Evolutionary conservation across 768 basidiomycete genomes (phyloP).

Genomic region (Collybiopsis confluens): DNA sequence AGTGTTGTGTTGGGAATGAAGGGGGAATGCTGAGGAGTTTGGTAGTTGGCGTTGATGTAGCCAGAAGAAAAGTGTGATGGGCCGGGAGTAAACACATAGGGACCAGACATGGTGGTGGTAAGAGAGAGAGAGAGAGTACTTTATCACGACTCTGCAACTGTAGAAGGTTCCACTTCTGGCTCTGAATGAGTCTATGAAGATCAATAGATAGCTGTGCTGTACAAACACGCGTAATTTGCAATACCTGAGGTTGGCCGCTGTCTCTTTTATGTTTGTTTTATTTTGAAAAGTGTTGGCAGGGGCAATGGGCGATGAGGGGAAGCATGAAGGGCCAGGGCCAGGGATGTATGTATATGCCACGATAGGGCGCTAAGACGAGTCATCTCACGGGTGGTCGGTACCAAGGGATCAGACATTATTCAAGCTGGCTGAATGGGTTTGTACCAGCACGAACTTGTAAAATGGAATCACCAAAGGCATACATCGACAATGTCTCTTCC

Average conservation of each 20-base stretch:
- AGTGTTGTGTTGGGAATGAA: slow-evolving; percentile 38
- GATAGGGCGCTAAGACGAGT: background rate
- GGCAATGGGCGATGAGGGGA: too few species aligned
- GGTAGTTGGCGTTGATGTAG: slow-evolving; percentile 26
- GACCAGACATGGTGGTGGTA: slow-evolving; percentile 28
- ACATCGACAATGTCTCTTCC: background rate
- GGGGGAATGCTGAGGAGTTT: slow-evolving; percentile 33
- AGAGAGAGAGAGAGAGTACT: background rate
- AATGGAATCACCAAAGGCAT: background rate
- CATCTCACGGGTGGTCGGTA: background rate
- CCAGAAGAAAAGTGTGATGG: slow-evolving; percentile 28
- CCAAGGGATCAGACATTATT: background rate
- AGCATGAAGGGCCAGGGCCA: too few species aligned
- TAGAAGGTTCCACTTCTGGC: background rate
- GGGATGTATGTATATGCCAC: too few species aligned
- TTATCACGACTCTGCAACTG: background rate
- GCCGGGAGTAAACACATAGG: slow-evolving; percentile 41
- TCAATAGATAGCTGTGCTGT: too few species aligned
- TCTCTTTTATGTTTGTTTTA: too few species aligned
- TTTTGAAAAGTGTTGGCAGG: too few species aligned
- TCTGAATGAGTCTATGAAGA: background rate
- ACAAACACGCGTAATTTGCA: too few species aligned
- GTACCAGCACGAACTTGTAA: background rate
- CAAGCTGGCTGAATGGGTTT: background rate
- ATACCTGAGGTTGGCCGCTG: too few species aligned